Conservation (phyloP, 495 filamentous ascomycete species). For the Penicillium malachiteum region DNA sequence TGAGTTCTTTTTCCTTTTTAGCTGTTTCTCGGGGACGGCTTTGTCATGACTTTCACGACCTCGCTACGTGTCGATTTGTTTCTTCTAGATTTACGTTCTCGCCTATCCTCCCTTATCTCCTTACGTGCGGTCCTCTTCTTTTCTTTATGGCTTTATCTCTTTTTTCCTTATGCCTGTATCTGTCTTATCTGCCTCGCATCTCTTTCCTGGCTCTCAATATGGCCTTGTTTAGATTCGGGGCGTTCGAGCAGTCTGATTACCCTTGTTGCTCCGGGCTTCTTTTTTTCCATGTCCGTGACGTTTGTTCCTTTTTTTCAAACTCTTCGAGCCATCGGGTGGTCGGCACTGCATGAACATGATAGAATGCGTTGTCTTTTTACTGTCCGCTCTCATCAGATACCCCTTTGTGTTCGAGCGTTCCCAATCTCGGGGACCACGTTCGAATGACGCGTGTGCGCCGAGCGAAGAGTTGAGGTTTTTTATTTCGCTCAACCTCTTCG, state of each 20-base stretch:
- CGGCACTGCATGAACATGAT: constrained; percentile 67
- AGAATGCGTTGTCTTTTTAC: constrained; percentile 73
- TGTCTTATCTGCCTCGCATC: constrained; percentile 28
- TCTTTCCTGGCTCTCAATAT: constrained; percentile 34
- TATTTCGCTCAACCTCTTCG: constrained; percentile 17
- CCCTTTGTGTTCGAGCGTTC: constrained; percentile 48
- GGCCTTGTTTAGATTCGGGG: constrained; percentile 43
- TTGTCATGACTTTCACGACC: constrained; percentile 53
- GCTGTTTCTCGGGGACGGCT: constrained; percentile 47
- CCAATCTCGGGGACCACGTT: constrained; percentile 36
- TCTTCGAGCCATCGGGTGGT: constrained; percentile 42
- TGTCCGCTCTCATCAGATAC: constrained; percentile 60
- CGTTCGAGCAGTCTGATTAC: constrained; percentile 46
- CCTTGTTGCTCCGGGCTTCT: constrained; percentile 34
- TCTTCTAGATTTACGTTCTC: constrained; percentile 18
- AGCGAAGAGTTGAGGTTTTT: constrained; percentile 40
- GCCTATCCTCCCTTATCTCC: constrained; percentile 21
- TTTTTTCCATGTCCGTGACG: constrained; percentile 3
- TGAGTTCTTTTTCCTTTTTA: constrained; percentile 43
- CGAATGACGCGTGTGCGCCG: constrained; percentile 43
- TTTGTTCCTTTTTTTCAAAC: constrained; percentile 14
- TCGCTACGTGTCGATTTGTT: constrained; percentile 30
- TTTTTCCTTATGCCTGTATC: constrained; percentile 27
- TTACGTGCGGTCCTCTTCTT: constrained; percentile 16
- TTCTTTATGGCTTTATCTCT: constrained; percentile 20